Evolutionary conservation across 179 eudicot species (phyloP).

Genomic region (Drosera spatulata): DNA sequence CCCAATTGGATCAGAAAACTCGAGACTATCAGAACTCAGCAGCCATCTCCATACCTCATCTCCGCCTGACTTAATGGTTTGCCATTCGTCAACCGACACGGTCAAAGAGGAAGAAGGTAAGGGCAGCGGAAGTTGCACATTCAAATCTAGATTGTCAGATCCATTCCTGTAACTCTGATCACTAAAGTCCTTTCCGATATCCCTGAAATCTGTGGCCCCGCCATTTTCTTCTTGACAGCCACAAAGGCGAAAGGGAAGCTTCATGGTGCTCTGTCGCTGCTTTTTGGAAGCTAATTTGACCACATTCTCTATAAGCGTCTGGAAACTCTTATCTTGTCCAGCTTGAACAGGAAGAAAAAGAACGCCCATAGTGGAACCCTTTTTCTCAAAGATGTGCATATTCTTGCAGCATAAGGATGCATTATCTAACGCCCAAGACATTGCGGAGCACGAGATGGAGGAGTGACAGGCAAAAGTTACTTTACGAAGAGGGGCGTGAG

Average conservation of each 20-base stretch:
- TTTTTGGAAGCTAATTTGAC: conserved; percentile 62
- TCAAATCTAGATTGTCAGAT: conserved; percentile 32
- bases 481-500: conserved; percentile 40
- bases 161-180: conserved; percentile 45
- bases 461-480: conserved; percentile 84
- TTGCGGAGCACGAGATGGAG: conserved; percentile 63
- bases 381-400: conserved; percentile 83
- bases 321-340: conserved; percentile 58
- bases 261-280: conserved; percentile 51
- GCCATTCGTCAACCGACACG: conserved; percentile 92
- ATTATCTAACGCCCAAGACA: conserved; percentile 59
- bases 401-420: conserved; percentile 72
- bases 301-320: conserved; percentile 56
- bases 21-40: conserved; percentile 51
- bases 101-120: conserved; percentile 48
- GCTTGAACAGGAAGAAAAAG: conserved; percentile 43
- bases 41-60: conserved; percentile 65
- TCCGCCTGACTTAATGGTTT: conserved; percentile 64
- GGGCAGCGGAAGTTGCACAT: conserved; percentile 45
- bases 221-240: conserved; percentile 83
- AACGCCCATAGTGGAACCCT: conserved; percentile 67
- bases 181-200: conserved; percentile 45
- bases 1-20: conserved; percentile 62
- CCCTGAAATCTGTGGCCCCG: conserved; percentile 48
- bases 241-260: conserved; percentile 90